These are phyloP conservation scores for Cutaneotrichosporon sp. DNA, from an alignment of 1,284 basidiomycete genomes.

Conservation along the genomic window DNA sequence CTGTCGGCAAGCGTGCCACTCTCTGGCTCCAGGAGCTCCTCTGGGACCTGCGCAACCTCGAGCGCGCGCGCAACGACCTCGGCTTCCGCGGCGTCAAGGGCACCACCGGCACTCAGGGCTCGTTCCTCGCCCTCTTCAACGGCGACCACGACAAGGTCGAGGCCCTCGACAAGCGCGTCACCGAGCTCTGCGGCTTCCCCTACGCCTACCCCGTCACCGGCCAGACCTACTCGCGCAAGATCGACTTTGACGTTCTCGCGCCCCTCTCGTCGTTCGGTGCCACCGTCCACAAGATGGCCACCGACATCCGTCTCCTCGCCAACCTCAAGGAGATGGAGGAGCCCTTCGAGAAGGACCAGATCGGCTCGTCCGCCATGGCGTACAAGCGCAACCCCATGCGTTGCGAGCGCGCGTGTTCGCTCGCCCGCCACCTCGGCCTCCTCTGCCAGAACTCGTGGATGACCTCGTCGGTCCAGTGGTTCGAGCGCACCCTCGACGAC, in stretches of 20 bases:
- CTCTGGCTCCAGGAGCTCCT: constrained; percentile 97
- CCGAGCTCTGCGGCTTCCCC: constrained; percentile 84
- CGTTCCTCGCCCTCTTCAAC: constrained; percentile 92
- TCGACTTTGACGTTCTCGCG: constrained; percentile 90
- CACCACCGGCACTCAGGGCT: constrained; percentile 97
- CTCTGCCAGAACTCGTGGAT: constrained; percentile 90
- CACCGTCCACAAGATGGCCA: constrained; percentile 97
- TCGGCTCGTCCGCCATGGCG: constrained; percentile 95
- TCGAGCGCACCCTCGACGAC: constrained; percentile 94
- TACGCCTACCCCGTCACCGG: constrained; percentile 97
- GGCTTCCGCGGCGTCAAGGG: constrained; percentile 99
- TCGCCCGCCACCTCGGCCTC: constrained; percentile 89
- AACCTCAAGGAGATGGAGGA: constrained; percentile 99
- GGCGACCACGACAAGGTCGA: constrained; percentile 95
- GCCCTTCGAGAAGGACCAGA: constrained; percentile 98
- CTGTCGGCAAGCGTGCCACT: constrained; percentile 98
- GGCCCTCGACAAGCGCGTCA: constrained; percentile 83
- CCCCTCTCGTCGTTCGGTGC: constrained; percentile 90
- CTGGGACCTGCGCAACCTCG: constrained; percentile 94
- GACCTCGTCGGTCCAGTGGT: constrained; percentile 92
- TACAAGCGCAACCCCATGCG: constrained; percentile 99
- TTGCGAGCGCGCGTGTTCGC: constrained; percentile 92
- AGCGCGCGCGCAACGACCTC: constrained; percentile 86
- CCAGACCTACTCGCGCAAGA: constrained; percentile 98
- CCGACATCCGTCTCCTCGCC: constrained; percentile 87